phyloP scores from a whole-genome alignment of 2,329 filamentous ascomycete genomes.

The Myriosclerotinia curreyana region DNA sequence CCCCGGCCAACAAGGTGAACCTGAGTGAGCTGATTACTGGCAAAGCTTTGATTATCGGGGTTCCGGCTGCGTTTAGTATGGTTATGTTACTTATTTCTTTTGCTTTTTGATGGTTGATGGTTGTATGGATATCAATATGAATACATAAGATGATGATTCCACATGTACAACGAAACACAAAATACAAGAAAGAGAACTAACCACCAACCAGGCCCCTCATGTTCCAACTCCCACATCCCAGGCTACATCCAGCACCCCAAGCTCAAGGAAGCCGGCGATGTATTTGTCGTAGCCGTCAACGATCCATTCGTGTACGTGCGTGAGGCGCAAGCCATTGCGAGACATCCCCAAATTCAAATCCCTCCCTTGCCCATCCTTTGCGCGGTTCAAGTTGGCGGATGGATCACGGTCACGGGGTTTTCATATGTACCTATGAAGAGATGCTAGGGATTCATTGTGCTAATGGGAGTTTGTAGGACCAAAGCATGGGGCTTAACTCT shows the following conservation, averaged over 20 bases:
- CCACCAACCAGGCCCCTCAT: slow-evolving; percentile 51
- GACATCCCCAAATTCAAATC: not conserved
- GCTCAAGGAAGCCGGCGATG: slow-evolving; percentile 74
- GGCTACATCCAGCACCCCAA: slow-evolving; percentile 79
- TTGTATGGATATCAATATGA: not conserved
- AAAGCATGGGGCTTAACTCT: slow-evolving; percentile 82
- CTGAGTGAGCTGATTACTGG: slow-evolving; percentile 69
- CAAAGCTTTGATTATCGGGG: slow-evolving; percentile 80
- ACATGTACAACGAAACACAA: not conserved
- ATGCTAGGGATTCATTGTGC: no score
- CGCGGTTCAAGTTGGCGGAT: not conserved
- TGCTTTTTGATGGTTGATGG: not conserved
- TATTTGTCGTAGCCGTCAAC: slow-evolving; percentile 91
- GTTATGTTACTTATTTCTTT: slow-evolving; percentile 23
- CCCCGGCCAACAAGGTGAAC: slow-evolving; percentile 90
- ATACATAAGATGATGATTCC: no score
- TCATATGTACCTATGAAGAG: not conserved
- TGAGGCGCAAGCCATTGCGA: not conserved
- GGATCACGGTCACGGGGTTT: not conserved
- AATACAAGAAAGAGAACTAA: not conserved
- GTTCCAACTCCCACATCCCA: slow-evolving; percentile 72
- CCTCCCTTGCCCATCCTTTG: not conserved
- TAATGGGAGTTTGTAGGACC: slow-evolving; percentile 60
- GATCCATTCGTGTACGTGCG: slow-evolving; percentile 83
- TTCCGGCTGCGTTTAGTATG: slow-evolving; percentile 73